phyloP scores from a whole-genome alignment of 1,139 yeast genomes.

The Geotrichum candidum region DNA sequence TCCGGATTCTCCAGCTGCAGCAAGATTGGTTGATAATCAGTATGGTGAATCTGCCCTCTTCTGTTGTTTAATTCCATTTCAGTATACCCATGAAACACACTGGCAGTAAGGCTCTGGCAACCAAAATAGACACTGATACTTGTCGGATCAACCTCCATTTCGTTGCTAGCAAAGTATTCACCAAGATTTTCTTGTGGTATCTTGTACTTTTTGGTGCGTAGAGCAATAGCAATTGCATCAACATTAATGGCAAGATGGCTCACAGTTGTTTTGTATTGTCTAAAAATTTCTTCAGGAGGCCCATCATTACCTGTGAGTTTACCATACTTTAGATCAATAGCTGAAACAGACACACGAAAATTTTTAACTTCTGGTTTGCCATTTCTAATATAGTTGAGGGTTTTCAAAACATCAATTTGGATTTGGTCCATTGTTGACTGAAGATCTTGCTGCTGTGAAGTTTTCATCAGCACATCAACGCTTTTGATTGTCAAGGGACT shows the following conservation, averaged over 20 bases:
- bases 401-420: slow-evolving; percentile 53
- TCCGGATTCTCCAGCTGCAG: slow-evolving; percentile 28
- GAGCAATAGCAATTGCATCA: slow-evolving; percentile 24
- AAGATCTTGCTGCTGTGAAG: slow-evolving; percentile 30
- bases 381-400: slow-evolving; percentile 37
- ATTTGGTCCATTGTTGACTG: slow-evolving; percentile 55
- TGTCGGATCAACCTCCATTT: slow-evolving; percentile 21
- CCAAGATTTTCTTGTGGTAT: slow-evolving; percentile 21
- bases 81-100: slow-evolving; percentile 23
- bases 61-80: slow-evolving; percentile 15
- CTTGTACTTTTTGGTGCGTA: slow-evolving; percentile 21
- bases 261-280: slow-evolving; percentile 9
- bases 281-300: background rate
- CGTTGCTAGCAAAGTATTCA: slow-evolving; percentile 22
- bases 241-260: slow-evolving; percentile 26
- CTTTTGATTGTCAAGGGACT: slow-evolving; percentile 32
- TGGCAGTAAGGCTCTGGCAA: slow-evolving; percentile 23
- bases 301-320: slow-evolving; percentile 20
- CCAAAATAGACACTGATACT: slow-evolving; percentile 23
- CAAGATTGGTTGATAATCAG: slow-evolving; percentile 23
- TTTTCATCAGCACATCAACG: slow-evolving; percentile 23
- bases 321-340: slow-evolving; percentile 45
- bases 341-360: slow-evolving; percentile 48
- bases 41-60: slow-evolving; percentile 7
- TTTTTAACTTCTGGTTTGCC: slow-evolving; percentile 42